Base-by-base conservation (phyloP, 2,329 filamentous ascomycete species). In the Thelonectria olida region DNA sequence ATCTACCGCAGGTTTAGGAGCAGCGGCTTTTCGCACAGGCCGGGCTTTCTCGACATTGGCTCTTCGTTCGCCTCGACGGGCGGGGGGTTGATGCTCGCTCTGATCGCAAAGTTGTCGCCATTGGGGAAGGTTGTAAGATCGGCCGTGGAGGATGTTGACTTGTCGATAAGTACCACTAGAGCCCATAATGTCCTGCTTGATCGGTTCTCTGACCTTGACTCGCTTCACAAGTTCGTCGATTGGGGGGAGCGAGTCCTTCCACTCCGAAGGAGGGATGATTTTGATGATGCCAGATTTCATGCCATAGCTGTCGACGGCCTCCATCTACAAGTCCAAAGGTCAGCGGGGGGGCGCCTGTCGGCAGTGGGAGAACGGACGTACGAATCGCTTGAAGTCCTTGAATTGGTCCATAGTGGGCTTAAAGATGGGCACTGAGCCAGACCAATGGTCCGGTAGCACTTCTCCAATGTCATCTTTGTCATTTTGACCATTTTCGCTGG, bases 221-320 rank as follows among this genome's bases (percentile, higher is more conserved):
- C 91, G 90, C 79, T 97, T 98, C 66, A 99, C 87, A 51, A 93
- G 85, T 71, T 97, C 91, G 73, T 96, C 89, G 64, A 97, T 87
- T 36, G 86, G 82, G 15, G 92, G 92, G 36, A 96, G 88, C 23
- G 88, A 84, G 66, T 94, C 88, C 78, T 87, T 96, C 96, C 96
- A 99, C 86, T 98, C 94, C 72, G 90, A 81, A 1, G 96, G 96
- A 25, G 96, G 94, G 54, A 98, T 90, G 60, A 99, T 91, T 80
- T 99, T 98, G 74, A 98, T 89, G 71, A 99, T 97, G 34, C 96
- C 96, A 20, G 93, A 96, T 79, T 93, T 92, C 96, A 99, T 99
- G 72, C 96, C 96, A 76, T 97, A 97, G 67, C 89, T 88, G 77
- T 99, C 92, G 64, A 99, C 88, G 78, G 92, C 94, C 74, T 89